A percentile compares a stretch with the other conserved stretches of the same genome.
phyloP scores from a whole-genome alignment of 345 rosid species.

The Camelina sativa region DNA sequence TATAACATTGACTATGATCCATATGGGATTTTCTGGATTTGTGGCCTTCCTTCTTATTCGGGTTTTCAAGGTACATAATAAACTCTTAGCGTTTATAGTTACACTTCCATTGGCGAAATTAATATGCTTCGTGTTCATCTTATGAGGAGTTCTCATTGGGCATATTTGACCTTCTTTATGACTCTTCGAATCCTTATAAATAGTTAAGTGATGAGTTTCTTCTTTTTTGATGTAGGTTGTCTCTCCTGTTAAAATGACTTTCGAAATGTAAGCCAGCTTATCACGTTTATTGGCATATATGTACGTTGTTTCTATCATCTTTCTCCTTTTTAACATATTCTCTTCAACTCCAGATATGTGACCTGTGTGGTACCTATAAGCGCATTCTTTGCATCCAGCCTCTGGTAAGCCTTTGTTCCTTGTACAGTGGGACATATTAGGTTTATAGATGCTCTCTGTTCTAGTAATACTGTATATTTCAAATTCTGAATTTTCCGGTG shows the following conservation, averaged over 20 bases:
- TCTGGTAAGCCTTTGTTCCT: slow-evolving; percentile 69
- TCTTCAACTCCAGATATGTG: slow-evolving; percentile 63
- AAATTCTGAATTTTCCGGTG: slow-evolving; percentile 14
- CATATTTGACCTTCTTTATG: not conserved
- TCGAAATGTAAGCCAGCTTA: slow-evolving; percentile 70
- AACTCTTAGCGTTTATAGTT: slow-evolving; percentile 4
- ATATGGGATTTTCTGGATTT: slow-evolving; percentile 85
- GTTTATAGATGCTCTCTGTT: not conserved
- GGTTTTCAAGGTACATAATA: slow-evolving; percentile 75
- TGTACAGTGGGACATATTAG: not conserved
- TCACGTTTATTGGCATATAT: slow-evolving; percentile 2
- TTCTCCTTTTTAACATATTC: slow-evolving; percentile 31
- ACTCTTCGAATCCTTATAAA: not conserved
- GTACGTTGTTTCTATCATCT: not conserved
- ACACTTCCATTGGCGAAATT: not conserved
- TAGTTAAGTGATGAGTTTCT: slow-evolving; percentile 19
- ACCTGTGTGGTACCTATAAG: slow-evolving; percentile 93
- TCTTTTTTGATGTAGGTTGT: slow-evolving; percentile 67
- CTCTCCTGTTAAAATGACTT: slow-evolving; percentile 93
- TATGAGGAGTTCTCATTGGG: not conserved
- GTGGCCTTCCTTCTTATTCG: slow-evolving; percentile 85
- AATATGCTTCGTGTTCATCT: slow-evolving; percentile 2
- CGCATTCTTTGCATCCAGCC: slow-evolving; percentile 97
- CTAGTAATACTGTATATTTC: not conserved
- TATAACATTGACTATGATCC: slow-evolving; percentile 93